These are phyloP conservation scores for Hericium rajendrae DNA, from an alignment of 768 basidiomycete genomes.

Conservation along the genomic window DNA sequence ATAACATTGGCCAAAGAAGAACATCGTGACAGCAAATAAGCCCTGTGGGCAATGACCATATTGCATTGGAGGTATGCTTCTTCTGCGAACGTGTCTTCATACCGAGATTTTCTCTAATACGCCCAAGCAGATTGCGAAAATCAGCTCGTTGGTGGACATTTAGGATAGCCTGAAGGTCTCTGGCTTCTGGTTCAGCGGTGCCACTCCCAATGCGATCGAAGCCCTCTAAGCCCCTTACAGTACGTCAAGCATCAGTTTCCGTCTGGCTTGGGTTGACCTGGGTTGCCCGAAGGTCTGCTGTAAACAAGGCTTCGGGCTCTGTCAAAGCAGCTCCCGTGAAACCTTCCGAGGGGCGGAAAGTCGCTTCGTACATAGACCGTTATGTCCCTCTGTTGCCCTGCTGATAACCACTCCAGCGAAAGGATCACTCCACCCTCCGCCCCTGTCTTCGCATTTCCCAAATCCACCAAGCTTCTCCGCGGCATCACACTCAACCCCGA, in stretches of 20 bases:
- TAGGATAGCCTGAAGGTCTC: slow-evolving; percentile 95
- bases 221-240: not conserved
- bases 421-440: no score
- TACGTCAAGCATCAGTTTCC: not conserved
- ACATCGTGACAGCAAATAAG: slow-evolving; percentile 97
- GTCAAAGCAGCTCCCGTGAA: no score
- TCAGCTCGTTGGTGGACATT: slow-evolving; percentile 92
- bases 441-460: no score
- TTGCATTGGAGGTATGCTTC: slow-evolving; percentile 77
- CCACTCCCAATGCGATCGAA: slow-evolving; percentile 11
- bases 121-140: slow-evolving; percentile 79
- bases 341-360: not conserved
- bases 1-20: slow-evolving; percentile 99
- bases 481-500: slow-evolving; percentile 5
- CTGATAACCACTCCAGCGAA: no score
- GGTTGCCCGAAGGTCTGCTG: not conserved
- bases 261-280: slow-evolving; percentile 21
- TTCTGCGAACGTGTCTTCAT: not conserved
- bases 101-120: not conserved
- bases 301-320: not conserved
- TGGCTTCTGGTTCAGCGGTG: slow-evolving; percentile 89
- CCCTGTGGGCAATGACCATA: slow-evolving; percentile 87
- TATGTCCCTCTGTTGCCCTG: no score
- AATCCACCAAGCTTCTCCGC: not conserved
- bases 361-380: not conserved